phyloP scores from a whole-genome alignment of 2,329 filamentous ascomycete species.

The Aspergillus floridensis region DNA sequence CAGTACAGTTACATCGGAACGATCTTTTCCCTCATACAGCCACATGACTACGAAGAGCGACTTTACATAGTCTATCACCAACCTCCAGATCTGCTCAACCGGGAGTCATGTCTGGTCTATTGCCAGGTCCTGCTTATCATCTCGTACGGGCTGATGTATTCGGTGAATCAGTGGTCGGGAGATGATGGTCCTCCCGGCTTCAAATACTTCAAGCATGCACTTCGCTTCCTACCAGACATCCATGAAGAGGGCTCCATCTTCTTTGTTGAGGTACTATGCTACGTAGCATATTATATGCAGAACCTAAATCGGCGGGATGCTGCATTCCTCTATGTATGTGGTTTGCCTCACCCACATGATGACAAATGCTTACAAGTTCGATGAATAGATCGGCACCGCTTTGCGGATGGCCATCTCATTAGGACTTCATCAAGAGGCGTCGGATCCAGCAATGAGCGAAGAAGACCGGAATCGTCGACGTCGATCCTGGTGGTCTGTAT shows the following conservation, averaged over 20 bases:
- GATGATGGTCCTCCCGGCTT: constrained; percentile 56
- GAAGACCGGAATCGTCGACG: constrained; percentile 50
- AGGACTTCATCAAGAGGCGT: constrained; percentile 55
- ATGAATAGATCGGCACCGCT: constrained; percentile 48
- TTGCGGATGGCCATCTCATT: constrained; percentile 58
- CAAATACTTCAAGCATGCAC: constrained; percentile 53
- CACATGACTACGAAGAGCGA: constrained; percentile 47
- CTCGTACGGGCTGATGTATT: constrained; percentile 57
- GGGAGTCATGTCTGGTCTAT: constrained; percentile 50
- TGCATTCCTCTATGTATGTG: constrained; percentile 51
- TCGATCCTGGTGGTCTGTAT: constrained; percentile 57
- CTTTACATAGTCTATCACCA: constrained; percentile 47
- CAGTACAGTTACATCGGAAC: constrained; percentile 59
- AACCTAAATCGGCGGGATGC: constrained; percentile 56
- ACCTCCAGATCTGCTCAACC: constrained; percentile 43
- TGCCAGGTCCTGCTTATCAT: constrained; percentile 55
- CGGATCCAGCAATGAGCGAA: constrained; percentile 39
- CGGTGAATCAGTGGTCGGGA: constrained; percentile 56
- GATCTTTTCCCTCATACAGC: constrained; percentile 55
- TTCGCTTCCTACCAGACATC: constrained; percentile 54
- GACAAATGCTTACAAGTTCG: background rate
- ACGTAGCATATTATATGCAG: constrained; percentile 58
- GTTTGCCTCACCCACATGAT: background rate
- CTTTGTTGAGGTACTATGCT: constrained; percentile 55
- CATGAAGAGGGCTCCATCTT: constrained; percentile 56